phyloP scores from a whole-genome alignment of 306 rosid species.

The Comarum palustre region DNA sequence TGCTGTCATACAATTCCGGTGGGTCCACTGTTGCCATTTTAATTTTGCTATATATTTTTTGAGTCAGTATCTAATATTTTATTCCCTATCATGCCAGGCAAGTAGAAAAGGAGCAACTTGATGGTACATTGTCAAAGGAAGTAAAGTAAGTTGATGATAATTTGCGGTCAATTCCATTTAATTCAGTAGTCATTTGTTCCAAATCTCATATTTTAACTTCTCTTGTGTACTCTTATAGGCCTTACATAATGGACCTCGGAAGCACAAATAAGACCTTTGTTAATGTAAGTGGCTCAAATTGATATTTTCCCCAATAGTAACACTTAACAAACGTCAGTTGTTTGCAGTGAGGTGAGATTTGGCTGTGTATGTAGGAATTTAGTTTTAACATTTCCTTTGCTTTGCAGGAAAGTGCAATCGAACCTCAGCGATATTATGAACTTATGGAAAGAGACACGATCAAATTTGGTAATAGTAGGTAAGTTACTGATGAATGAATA shows the following conservation, averaged over 20 bases:
- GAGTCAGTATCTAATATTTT: conserved; percentile 1
- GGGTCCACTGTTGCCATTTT: conserved; percentile 27
- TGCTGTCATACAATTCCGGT: conserved; percentile 94
- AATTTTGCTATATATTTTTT: conserved; percentile 14
- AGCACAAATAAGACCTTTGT: conserved; percentile 96
- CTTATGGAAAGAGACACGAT: conserved; percentile 85
- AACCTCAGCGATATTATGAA: conserved; percentile 91
- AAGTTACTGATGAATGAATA: conserved; percentile 27
- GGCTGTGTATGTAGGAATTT: conserved; percentile 11
- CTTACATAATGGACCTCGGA: conserved; percentile 97
- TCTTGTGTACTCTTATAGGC: conserved; percentile 44
- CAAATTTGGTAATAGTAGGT: conserved; percentile 95
- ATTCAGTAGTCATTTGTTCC: conserved; percentile 9
- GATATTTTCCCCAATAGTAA: neutral
- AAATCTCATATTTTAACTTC: conserved; percentile 26
- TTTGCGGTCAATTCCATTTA: conserved; percentile 5
- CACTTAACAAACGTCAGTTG: conserved; percentile 11
- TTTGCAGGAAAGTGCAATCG: conserved; percentile 82
- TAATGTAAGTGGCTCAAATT: conserved; percentile 55
- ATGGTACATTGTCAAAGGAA: conserved; percentile 58
- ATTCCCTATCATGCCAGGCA: conserved; percentile 45
- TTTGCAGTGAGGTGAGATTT: conserved; percentile 18
- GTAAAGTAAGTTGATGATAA: conserved; percentile 46
- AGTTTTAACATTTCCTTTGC: conserved; percentile 16
- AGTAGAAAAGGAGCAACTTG: conserved; percentile 80